phyloP scores from a whole-genome alignment of 495 filamentous ascomycete species.

The Penicillium arizonense region DNA sequence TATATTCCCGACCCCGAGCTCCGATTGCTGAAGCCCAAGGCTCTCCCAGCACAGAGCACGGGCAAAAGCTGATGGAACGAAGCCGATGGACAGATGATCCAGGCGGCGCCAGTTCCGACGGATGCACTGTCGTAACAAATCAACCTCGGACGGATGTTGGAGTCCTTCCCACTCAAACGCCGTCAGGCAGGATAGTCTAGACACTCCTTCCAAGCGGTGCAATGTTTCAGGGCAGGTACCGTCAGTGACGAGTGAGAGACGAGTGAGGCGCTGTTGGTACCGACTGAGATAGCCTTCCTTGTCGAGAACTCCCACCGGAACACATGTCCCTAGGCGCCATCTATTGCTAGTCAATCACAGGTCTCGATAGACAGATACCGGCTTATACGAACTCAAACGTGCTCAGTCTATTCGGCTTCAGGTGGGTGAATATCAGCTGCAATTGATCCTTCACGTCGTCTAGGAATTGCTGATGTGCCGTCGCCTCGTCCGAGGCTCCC shows the following conservation, averaged over 20 bases:
- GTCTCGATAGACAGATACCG: not conserved
- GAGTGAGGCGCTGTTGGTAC: not conserved
- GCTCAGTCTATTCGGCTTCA: constrained; percentile 3
- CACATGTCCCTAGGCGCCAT: constrained; percentile 9
- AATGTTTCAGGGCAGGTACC: constrained; percentile 3
- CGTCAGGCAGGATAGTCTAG: not conserved
- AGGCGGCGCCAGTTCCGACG: constrained; percentile 2
- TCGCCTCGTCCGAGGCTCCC: constrained; percentile 4
- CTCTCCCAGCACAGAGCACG: not conserved
- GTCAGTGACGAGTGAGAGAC: constrained; percentile 9
- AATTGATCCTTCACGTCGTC: constrained; percentile 10
- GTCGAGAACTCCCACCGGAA: constrained; percentile 6
- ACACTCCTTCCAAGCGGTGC: not conserved
- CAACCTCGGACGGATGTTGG: constrained; percentile 5
- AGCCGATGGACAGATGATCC: not conserved
- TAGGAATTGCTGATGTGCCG: constrained; percentile 10
- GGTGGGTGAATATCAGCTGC: not conserved
- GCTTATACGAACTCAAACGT: constrained; percentile 1
- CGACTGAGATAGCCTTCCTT: not conserved
- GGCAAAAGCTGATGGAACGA: not conserved
- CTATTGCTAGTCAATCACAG: constrained; percentile 1
- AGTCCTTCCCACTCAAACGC: constrained; percentile 11
- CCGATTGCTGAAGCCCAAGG: not conserved
- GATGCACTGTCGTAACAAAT: constrained; percentile 4
- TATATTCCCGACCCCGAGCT: not conserved